Base-by-base conservation (phyloP, 2,329 filamentous ascomycete species). In the Alternaria arbusti region DNA sequence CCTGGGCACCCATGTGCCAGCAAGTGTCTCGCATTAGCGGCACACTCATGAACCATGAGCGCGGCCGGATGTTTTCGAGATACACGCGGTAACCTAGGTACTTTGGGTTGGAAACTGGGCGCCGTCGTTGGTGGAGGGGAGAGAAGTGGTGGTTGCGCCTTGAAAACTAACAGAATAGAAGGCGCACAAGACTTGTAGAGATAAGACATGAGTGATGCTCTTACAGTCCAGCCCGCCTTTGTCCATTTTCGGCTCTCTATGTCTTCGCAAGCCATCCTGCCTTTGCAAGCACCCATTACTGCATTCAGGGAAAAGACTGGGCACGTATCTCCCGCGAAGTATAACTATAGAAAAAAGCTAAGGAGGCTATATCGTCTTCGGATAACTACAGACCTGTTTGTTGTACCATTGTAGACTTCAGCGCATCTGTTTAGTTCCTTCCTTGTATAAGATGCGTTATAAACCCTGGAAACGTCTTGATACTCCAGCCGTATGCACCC, bases 1-100 rank as follows among this genome's bases (percentile, higher is more conserved):
- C 15, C 36, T 17, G 52, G 58, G 60, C 36, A 40, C 36, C 36
- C 36, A 58, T 61, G 60, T 50, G 55, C 25, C 36, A 36, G 49
- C 63, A 47, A 49, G 54, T 66, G 57, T 55, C 64, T 57, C 50
- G 59, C 63, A 59, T 49, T 61, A 51, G 52, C 25, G 44, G 10
- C 28, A 57, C 55, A 25, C 17, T 23, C 40, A 17, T 10, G 25
- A 43, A 56, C 54, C 25, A 22, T 46, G 25, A 30, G 54, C 40
- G 54, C 54, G 25, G 40, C 54, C 36, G 40, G 40, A n/a, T 46
- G 25, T 46, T 45, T 22, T 56, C 25, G 20, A 52, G 49, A 44
- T 25, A 54, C 32, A 44, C 36, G 52, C 52, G 32, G 22, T 22
- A 54, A 32, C 32, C 52, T 44, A 32, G 15, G 12, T 17, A 20